Evolutionary conservation across 176 grass and related monocot genomes (phyloP).

Genomic region (Aegilops tauschii): DNA sequence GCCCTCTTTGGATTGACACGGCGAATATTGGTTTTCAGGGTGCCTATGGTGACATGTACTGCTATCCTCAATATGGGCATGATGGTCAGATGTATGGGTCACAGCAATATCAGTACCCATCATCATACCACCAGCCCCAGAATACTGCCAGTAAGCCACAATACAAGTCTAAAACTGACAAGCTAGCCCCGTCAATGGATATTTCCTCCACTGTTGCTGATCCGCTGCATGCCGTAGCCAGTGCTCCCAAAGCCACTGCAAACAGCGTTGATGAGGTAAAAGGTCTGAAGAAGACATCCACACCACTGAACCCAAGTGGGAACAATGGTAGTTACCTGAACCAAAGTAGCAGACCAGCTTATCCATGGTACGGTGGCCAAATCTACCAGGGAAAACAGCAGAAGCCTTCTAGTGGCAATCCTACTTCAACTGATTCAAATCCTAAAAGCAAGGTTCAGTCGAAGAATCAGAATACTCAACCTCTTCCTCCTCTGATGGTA

Average conservation of each 20-base stretch:
- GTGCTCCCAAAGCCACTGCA: constrained; percentile 30
- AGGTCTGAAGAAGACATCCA: constrained; percentile 25
- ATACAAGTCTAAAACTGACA: constrained; percentile 41
- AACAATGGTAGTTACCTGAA: constrained; percentile 39
- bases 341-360: constrained; percentile 23
- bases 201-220: constrained; percentile 35
- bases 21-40: constrained; percentile 39
- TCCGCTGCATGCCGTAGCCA: constrained; percentile 17
- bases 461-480: constrained; percentile 28
- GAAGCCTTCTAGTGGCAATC: constrained; percentile 31
- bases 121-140: constrained; percentile 48
- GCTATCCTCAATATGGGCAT: constrained; percentile 62
- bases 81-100: constrained; percentile 65
- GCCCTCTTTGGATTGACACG: background rate
- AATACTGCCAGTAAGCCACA: constrained; percentile 26
- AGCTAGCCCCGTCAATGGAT: constrained; percentile 22
- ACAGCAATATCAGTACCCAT: constrained; percentile 52
- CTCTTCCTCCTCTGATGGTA: constrained; percentile 23
- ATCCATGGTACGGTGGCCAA: constrained; percentile 31
- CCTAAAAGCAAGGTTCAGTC: constrained; percentile 37
- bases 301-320: constrained; percentile 34
- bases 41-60: constrained; percentile 72
- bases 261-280: constrained; percentile 27
- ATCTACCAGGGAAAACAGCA: constrained; percentile 1
- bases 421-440: constrained; percentile 29